Conservation (phyloP, 148 eudicot species). For the Persicaria maculosa region DNA sequence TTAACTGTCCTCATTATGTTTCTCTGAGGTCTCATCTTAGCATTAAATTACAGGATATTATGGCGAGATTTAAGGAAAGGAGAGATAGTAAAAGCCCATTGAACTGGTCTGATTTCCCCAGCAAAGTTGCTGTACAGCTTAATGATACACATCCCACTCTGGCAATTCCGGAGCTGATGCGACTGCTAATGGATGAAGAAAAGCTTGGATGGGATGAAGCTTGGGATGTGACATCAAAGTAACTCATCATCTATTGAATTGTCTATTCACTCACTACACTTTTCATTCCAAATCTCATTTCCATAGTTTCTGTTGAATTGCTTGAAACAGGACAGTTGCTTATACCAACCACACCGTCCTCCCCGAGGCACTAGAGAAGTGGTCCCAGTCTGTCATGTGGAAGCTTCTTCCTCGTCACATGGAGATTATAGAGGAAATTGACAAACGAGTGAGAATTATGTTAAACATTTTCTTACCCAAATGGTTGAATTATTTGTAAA, state of each 20-base stretch:
- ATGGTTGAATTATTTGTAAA: no score
- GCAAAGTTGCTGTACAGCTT: conserved; percentile 88
- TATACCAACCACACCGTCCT: conserved; percentile 95
- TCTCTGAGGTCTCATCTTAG: conserved; percentile 10
- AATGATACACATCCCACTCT: conserved; percentile 99
- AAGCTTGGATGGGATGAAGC: conserved; percentile 99
- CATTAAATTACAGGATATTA: conserved; percentile 59
- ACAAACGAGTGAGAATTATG: conserved; percentile 50
- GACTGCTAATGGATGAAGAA: conserved; percentile 89
- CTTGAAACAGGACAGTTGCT: conserved; percentile 75
- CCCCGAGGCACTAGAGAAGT: conserved; percentile 92
- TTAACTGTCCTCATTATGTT: neutral
- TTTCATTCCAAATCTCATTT: conserved; percentile 7
- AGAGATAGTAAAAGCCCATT: conserved; percentile 33
- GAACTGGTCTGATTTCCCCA: conserved; percentile 77
- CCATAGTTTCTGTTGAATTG: conserved; percentile 19
- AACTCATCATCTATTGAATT: neutral
- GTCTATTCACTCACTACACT: neutral
- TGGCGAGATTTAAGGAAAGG: conserved; percentile 71
- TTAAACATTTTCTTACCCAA: neutral
- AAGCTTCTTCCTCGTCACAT: conserved; percentile 97
- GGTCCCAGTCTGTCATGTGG: conserved; percentile 87
- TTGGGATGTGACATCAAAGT: conserved; percentile 86
- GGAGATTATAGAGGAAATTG: conserved; percentile 90
- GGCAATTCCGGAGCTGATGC: conserved; percentile 93